Base-by-base conservation (phyloP, 805 yeast genomes). In the Suhomyces kilbournensis region DNA sequence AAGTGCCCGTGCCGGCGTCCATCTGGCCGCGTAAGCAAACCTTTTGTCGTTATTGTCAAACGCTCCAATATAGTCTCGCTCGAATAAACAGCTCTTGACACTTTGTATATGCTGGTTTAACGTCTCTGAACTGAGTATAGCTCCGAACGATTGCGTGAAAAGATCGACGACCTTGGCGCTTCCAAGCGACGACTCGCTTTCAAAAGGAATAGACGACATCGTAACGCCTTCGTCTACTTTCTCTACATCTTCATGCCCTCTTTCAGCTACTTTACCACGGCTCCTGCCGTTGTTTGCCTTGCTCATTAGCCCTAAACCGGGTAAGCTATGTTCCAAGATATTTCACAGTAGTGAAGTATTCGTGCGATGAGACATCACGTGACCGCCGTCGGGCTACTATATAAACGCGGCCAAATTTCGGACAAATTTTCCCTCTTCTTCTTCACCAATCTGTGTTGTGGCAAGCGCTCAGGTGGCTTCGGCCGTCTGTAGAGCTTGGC, bases 1-100 rank as follows among this genome's bases (percentile, higher is more conserved):
- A 45, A 89, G 72, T 0, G 96, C 85, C 51, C 97, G 72, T 0
- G 94, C 82, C 0, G 97, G 92, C 0, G 94, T 79, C 97, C 97
- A 90, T 58, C 97, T 72, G 19, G 85, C 80, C 17, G 85, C 88
- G 61, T 90, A 90, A 0, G 96, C 96, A 56, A 78, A 79, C 49
- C 96, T 74, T 58, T 86, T 84, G 45, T 73, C 77, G 48, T 79
- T 84, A 48, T 72, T 69, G 51, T 80, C 80, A 65, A 91, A 90
- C 0, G 97, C 97, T 9, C 73, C 70, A 4, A 76, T 52, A 63
- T 89, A 90, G 54, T 90, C 84, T 58, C 97, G 71, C 48, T 88
- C 80, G 65, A 72, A 90, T 17, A 90, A 71, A 52, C 82, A 81
- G 1, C 83, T 77, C 61, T 90, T 90, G 22, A 90, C 96, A 1